Base-by-base conservation (phyloP, 768 basidiomycete genomes). In the Sporobolomyces roseus region DNA sequence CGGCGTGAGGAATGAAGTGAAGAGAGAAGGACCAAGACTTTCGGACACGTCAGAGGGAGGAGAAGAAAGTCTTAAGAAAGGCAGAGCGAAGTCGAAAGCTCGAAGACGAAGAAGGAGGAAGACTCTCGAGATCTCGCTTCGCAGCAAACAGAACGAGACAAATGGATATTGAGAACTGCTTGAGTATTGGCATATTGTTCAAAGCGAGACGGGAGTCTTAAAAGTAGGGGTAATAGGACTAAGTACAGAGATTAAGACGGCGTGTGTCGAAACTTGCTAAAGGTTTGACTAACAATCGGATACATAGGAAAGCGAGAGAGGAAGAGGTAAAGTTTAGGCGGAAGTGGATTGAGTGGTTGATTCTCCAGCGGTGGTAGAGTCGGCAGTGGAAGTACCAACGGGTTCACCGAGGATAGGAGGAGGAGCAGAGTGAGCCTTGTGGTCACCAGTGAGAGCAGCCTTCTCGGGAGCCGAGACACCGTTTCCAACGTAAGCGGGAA, bases 401-500 rank as follows among this genome's bases (percentile, higher is more conserved):
- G 60, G 54, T 13, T 61, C 45, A 41, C 68, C 68, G 54, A 70
- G 68, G 54, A 65, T 25, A 32, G 68, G 68, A 48, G 58, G 58
- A 21, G 58, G 58, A 9, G 61, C 65, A 43, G 54, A 56, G n/a
- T n/a, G n/a, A n/a, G n/a, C n/a, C 61, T 66, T 66, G 33, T 27
- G 6, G 35, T 63, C 62, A 19, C 41, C 38, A 33, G 30, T 17
- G 25, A 66, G 36, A 10, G 65, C 70, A 29, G 33, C 46, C 70
- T 71, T 71, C 45, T 71, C 70, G 9, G 70, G 41, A 2, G 2
- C 29, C 13, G 32, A n/a, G 23, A 62, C 54, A 2, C 62, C 66
- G 41, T 23, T 23, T n/a, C 65, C 65, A 14, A 60, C 36, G 66
- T 72, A 72, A 13, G 58, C 50, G n/a, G 71, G 71, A 25, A 72